Conservation (phyloP, 345 rosid genomes). For the Gossypium herbaceum region DNA sequence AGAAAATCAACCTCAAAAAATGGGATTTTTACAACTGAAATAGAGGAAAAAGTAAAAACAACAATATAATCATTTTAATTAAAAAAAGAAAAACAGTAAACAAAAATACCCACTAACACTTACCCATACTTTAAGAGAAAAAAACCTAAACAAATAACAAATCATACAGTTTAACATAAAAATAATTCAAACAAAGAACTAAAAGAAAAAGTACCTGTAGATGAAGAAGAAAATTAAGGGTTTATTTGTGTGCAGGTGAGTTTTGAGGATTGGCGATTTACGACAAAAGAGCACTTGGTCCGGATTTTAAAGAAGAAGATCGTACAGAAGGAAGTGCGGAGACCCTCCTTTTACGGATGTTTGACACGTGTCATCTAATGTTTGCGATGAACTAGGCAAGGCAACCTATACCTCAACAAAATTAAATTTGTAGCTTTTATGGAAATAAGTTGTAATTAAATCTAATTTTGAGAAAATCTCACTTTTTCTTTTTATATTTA, state of each 20-base stretch:
- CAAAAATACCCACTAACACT: not conserved
- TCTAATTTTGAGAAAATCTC: not conserved
- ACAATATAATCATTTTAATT: not conserved
- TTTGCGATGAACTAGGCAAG: not conserved
- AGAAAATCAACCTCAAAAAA: constrained; percentile 21
- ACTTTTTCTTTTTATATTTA: too few relatives aligned
- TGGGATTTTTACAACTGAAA: constrained; percentile 1
- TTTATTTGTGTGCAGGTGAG: not conserved
- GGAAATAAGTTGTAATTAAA: not conserved
- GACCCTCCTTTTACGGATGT: not conserved
- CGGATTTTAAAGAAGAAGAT: not conserved
- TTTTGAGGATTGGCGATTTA: not conserved
- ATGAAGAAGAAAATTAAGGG: not conserved
- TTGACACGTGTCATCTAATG: constrained; percentile 2
- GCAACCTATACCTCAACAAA: not conserved
- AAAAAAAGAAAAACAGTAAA: not conserved
- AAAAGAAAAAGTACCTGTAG: constrained; percentile 13
- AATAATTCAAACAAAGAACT: not conserved
- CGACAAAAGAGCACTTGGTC: not conserved
- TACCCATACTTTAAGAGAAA: not conserved
- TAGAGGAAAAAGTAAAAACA: not conserved
- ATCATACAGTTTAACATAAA: not conserved
- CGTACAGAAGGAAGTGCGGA: not conserved
- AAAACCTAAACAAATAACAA: not conserved
- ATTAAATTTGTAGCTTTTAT: not conserved